These are phyloP conservation scores for Kodamaea nitidulidarum DNA, from an alignment of 805 yeast species.

Conservation along the genomic window DNA sequence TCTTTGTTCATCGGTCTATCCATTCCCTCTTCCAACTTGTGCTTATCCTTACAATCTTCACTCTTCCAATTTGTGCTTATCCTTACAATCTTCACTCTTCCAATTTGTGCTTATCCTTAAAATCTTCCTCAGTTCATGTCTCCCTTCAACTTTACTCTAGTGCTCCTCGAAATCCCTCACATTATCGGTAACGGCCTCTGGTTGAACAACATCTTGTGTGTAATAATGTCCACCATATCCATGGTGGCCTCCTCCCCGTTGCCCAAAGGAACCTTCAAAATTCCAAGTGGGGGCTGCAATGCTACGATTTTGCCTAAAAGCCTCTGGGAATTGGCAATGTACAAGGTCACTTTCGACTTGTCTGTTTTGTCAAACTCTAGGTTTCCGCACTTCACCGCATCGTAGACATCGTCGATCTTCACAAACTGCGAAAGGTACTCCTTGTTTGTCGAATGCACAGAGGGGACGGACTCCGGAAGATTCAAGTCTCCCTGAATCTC, in stretches of 20 bases:
- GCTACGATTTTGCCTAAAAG: constrained; percentile 57
- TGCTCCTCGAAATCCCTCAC: constrained; percentile 42
- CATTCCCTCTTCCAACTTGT: too few relatives aligned
- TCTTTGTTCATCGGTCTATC: too few relatives aligned
- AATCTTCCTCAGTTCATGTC: neutral
- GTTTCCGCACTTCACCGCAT: constrained; percentile 51
- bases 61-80: too few relatives aligned
- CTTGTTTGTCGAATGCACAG: constrained; percentile 18
- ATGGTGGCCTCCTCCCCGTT: constrained; percentile 44
- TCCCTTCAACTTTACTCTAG: neutral
- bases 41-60: too few relatives aligned
- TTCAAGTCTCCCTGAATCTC: constrained; percentile 76
- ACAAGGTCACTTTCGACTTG: constrained; percentile 47
- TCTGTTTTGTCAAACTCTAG: constrained; percentile 43
- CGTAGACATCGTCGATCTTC: constrained; percentile 27
- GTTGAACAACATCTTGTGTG: constrained; percentile 56
- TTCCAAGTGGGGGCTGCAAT: constrained; percentile 62
- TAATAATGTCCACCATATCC: constrained; percentile 55
- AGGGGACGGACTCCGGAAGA: constrained; percentile 37
- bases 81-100: too few relatives aligned
- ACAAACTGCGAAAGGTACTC: constrained; percentile 35
- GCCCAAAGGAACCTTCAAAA: constrained; percentile 44
- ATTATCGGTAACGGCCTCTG: constrained; percentile 75
- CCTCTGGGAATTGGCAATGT: constrained; percentile 67
- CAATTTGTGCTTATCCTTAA: neutral